Conservation (phyloP, 2,329 filamentous ascomycete species). For the Diaporthe sp. region DNA sequence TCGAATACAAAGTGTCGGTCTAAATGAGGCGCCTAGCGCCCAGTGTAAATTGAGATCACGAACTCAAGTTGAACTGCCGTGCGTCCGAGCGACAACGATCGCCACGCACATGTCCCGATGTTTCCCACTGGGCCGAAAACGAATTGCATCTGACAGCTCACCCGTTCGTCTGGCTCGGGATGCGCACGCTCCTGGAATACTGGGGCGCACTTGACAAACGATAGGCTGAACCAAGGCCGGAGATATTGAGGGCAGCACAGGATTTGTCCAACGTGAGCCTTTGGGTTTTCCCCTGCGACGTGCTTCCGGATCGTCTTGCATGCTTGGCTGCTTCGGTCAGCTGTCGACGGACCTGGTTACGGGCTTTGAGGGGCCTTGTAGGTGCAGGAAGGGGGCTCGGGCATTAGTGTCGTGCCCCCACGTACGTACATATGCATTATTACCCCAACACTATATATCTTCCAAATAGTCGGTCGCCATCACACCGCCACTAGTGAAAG, state of each 20-base stretch:
- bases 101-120: constrained; percentile 17
- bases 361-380: constrained; percentile 3
- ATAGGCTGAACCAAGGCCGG: not conserved
- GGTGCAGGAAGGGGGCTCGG: not conserved
- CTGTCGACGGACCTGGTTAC: not conserved
- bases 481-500: constrained; percentile 6
- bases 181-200: not conserved
- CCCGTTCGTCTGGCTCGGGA: not conserved
- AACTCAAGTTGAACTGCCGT: not conserved
- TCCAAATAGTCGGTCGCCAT: constrained; percentile 11
- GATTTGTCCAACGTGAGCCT: not conserved
- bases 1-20: not conserved
- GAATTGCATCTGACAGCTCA: constrained; percentile 25
- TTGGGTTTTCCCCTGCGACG: not conserved
- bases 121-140: not conserved
- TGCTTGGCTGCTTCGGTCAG: constrained; percentile 13
- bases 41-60: not conserved
- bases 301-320: constrained; percentile 11
- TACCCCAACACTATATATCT: not conserved
- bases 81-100: constrained; percentile 13
- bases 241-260: not conserved
- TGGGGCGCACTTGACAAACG: not conserved
- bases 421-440: not conserved
- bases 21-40: not conserved
- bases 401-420: not conserved